These are phyloP conservation scores for Lepidium sativum DNA, from an alignment of 345 rosid genomes.

Conservation along the genomic window DNA sequence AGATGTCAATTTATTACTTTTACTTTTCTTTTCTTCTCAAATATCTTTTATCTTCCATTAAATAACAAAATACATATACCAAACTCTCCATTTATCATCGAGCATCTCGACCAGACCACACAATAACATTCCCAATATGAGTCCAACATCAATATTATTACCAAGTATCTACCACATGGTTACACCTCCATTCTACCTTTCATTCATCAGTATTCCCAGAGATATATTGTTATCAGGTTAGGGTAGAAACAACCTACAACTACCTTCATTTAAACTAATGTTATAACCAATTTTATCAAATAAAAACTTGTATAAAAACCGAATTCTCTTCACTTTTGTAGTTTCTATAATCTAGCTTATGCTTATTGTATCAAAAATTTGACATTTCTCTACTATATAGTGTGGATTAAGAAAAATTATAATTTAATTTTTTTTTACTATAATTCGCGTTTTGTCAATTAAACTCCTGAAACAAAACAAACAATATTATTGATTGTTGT, in stretches of 20 bases:
- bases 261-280: neutral
- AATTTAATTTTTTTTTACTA: too few species aligned
- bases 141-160: neutral
- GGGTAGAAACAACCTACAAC: neutral
- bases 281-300: neutral
- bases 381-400: too few species aligned
- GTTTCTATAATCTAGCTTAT: too few species aligned
- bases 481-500: too few species aligned
- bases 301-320: too few species aligned
- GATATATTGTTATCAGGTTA: neutral
- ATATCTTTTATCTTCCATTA: neutral
- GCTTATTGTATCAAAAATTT: too few species aligned
- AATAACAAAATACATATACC: neutral
- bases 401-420: too few species aligned
- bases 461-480: too few species aligned
- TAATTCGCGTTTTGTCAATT: too few species aligned
- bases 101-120: neutral
- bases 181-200: neutral
- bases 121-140: neutral
- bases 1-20: slow-evolving; percentile 17
- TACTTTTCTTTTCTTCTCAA: neutral
- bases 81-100: neutral
- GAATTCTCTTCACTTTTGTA: too few species aligned
- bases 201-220: neutral
- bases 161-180: neutral